Evolutionary conservation across 768 basidiomycete genomes (phyloP).

Genomic region (Macrolepiota albuminosa): DNA sequence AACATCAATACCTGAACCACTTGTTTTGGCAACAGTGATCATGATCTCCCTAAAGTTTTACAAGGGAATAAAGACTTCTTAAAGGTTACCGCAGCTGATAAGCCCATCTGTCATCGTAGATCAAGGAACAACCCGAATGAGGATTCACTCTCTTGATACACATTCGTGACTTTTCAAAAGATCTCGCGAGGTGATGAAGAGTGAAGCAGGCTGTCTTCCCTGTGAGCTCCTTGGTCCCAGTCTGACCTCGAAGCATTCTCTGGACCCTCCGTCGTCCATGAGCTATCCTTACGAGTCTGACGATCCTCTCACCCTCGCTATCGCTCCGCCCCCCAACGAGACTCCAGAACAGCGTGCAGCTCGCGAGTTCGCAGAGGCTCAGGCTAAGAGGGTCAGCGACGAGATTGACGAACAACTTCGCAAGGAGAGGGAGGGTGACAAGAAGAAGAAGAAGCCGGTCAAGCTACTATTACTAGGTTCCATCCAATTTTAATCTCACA

Average conservation of each 20-base stretch:
- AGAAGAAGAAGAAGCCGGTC: slow-evolving; percentile 62
- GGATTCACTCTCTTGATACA: slow-evolving; percentile 7
- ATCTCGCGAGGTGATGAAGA: slow-evolving; percentile 17
- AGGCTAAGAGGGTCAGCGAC: slow-evolving; percentile 62
- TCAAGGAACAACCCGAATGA: slow-evolving; percentile 17
- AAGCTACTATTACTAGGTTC: slow-evolving; percentile 69
- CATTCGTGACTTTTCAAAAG: slow-evolving; percentile 10
- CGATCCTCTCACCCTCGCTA: slow-evolving; percentile 57
- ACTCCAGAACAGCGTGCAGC: slow-evolving; percentile 48
- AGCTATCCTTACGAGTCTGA: slow-evolving; percentile 34
- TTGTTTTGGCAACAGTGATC: background rate
- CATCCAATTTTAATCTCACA: slow-evolving; percentile 11
- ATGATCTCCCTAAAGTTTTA: background rate
- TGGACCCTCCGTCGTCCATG: slow-evolving; percentile 16
- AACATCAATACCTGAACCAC: no score
- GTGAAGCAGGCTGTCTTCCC: slow-evolving; percentile 14
- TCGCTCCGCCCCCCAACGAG: slow-evolving; percentile 65
- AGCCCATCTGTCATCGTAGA: background rate
- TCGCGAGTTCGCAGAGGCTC: slow-evolving; percentile 57
- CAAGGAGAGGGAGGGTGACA: slow-evolving; percentile 51
- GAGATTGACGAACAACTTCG: slow-evolving; percentile 73
- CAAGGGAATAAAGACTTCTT: no score
- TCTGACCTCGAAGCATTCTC: slow-evolving; percentile 10
- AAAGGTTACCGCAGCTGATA: background rate
- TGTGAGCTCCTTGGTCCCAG: slow-evolving; percentile 16